A percentile compares a stretch with the other conserved stretches of the same genome.
phyloP scores from a whole-genome alignment of 106 monocot genomes.

The Narthecium ossifragum region DNA sequence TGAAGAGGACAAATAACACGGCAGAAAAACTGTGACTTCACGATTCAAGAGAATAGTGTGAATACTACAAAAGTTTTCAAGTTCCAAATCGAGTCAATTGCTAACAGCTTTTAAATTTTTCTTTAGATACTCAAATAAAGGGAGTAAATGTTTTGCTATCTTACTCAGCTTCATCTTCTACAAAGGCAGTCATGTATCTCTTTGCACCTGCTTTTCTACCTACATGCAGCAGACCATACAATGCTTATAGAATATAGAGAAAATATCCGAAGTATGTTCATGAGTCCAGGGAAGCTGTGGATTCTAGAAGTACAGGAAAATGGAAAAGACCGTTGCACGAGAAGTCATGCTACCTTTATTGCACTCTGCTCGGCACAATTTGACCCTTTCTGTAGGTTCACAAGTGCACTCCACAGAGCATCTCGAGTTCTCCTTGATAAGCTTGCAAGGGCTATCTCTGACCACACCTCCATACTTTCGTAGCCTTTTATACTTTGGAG shows the following conservation, averaged over 20 bases:
- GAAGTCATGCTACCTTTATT: slow-evolving; percentile 17
- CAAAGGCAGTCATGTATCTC: slow-evolving; percentile 23
- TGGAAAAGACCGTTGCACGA: too few species aligned
- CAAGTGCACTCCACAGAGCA: neutral
- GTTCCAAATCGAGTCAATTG: too few species aligned
- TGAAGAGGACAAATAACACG: too few species aligned
- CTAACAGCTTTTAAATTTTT: too few species aligned
- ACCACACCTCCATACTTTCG: slow-evolving; percentile 44
- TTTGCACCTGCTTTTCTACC: slow-evolving; percentile 39
- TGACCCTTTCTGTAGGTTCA: neutral
- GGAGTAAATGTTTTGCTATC: slow-evolving; percentile 3
- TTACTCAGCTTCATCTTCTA: slow-evolving; percentile 99
- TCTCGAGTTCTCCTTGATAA: slow-evolving; percentile 20
- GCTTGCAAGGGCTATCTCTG: slow-evolving; percentile 19
- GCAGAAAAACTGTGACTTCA: too few species aligned
- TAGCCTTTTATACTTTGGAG: slow-evolving; percentile 71
- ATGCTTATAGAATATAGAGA: too few species aligned
- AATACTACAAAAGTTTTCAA: too few species aligned
- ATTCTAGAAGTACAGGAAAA: too few species aligned
- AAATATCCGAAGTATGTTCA: too few species aligned
- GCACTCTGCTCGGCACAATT: neutral
- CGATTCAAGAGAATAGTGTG: too few species aligned
- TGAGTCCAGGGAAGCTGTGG: too few species aligned
- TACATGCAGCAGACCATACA: slow-evolving; percentile 11
- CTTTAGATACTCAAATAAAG: too few species aligned